phyloP scores from a whole-genome alignment of 306 rosid genomes.

The Pachyrhizus erosus region DNA sequence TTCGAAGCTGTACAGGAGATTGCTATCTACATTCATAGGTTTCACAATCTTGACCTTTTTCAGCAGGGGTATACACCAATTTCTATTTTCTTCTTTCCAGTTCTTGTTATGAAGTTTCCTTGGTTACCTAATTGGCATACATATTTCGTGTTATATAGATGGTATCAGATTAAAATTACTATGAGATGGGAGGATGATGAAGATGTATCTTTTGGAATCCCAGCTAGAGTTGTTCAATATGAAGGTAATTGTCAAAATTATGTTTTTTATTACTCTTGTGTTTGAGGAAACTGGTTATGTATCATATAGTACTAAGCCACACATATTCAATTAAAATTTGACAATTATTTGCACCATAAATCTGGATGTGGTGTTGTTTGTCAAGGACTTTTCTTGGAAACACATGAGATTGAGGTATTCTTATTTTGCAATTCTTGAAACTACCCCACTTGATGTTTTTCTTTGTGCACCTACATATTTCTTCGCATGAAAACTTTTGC shows the following conservation, averaged over 20 bases:
- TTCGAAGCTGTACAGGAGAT: constrained; percentile 81
- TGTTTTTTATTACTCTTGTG: constrained; percentile 2
- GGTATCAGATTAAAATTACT: constrained; percentile 86
- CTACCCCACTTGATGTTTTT: not conserved
- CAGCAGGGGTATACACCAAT: constrained; percentile 71
- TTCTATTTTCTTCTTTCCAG: not conserved
- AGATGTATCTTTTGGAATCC: constrained; percentile 65
- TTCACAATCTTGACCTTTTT: constrained; percentile 97
- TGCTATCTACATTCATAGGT: constrained; percentile 84
- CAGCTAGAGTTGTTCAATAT: constrained; percentile 91
- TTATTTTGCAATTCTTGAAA: not conserved
- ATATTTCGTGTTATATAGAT: constrained; percentile 48
- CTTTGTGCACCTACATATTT: not conserved
- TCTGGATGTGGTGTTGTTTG: not conserved
- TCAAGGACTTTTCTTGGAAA: not conserved
- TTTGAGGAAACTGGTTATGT: constrained; percentile 10
- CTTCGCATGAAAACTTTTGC: not conserved
- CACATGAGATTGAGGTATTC: not conserved
- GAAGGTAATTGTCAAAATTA: constrained; percentile 67
- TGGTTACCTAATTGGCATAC: not conserved
- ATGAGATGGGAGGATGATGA: constrained; percentile 83
- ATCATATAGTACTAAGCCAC: not conserved
- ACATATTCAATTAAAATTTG: not conserved
- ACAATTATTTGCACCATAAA: not conserved
- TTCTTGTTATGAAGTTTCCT: not conserved